A percentile compares a stretch with the other conserved stretches of the same genome.
Conservation (phyloP, 2,329 filamentous ascomycete genomes). For the Fusarium nanum region DNA sequence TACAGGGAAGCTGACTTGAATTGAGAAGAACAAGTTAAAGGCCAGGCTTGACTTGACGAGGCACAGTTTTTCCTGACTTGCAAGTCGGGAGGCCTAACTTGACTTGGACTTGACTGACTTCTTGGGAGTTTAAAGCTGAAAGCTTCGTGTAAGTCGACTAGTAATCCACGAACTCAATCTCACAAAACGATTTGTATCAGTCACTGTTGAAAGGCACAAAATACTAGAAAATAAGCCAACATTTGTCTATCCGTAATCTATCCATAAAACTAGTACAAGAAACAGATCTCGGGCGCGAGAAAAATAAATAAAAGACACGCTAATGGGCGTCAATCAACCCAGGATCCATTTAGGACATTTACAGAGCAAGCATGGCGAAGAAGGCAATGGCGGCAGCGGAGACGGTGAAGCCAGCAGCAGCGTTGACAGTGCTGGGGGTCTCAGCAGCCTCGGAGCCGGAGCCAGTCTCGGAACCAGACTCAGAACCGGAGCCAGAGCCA, state of each 20-base stretch:
- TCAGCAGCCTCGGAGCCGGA: slow-evolving; percentile 28
- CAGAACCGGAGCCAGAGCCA: slow-evolving; percentile 10
- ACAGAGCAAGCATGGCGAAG: slow-evolving; percentile 42
- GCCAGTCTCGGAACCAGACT: slow-evolving; percentile 27
- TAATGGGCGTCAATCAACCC: slow-evolving; percentile 42
- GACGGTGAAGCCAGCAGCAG: slow-evolving; percentile 35
- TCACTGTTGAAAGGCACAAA: background rate
- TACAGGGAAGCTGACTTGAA: no score
- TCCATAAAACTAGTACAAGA: slow-evolving; percentile 43
- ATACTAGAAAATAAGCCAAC: slow-evolving; percentile 30
- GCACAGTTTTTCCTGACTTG: no score
- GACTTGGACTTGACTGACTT: no score
- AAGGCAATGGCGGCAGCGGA: slow-evolving; percentile 37
- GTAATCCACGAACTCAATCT: background rate
- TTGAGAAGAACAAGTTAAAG: no score
- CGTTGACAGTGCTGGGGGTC: slow-evolving; percentile 34
- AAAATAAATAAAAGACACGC: slow-evolving; percentile 42
- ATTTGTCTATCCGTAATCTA: slow-evolving; percentile 48
- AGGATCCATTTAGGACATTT: slow-evolving; percentile 42
- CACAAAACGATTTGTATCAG: background rate
- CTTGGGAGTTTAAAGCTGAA: background rate
- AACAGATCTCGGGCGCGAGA: slow-evolving; percentile 46
- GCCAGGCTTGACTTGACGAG: no score
- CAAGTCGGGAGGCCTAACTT: no score
- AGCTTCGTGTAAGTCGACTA: background rate